A percentile compares a stretch with the other conserved stretches of the same genome.
These are phyloP conservation scores for Musa itinerans DNA, from an alignment of 176 grass and related monocot genomes.

Conservation along the genomic window DNA sequence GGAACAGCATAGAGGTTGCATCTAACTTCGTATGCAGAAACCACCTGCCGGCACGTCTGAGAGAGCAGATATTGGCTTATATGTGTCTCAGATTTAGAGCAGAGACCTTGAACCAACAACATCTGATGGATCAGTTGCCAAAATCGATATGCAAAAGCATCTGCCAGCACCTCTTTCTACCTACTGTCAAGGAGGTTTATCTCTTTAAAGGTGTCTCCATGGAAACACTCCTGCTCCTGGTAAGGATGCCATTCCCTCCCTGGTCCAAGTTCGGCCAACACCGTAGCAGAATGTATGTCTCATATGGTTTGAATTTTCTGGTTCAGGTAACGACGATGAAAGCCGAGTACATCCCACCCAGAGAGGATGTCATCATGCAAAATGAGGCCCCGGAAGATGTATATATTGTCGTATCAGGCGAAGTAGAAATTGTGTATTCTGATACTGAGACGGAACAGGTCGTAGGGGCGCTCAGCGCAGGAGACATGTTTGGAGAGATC, in stretches of 20 bases:
- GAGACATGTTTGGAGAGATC: slow-evolving; percentile 69
- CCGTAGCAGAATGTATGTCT: background rate
- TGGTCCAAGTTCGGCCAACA: background rate
- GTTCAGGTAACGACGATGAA: slow-evolving; percentile 62
- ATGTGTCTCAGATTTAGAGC: slow-evolving; percentile 97
- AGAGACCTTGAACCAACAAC: slow-evolving; percentile 90
- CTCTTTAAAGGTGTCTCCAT: slow-evolving; percentile 70
- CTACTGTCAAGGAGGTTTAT: slow-evolving; percentile 70
- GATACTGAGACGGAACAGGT: slow-evolving; percentile 32
- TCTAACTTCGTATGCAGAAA: slow-evolving; percentile 83
- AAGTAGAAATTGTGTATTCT: slow-evolving; percentile 47
- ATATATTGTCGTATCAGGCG: slow-evolving; percentile 66
- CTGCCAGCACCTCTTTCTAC: slow-evolving; percentile 76
- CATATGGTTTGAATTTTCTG: background rate
- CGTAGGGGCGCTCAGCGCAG: slow-evolving; percentile 31
- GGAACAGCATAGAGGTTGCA: slow-evolving; percentile 75
- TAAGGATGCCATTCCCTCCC: slow-evolving; percentile 9
- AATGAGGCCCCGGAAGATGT: slow-evolving; percentile 83
- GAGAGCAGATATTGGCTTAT: slow-evolving; percentile 83
- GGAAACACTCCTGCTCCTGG: slow-evolving; percentile 59
- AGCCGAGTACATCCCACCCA: slow-evolving; percentile 81
- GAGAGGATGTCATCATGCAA: slow-evolving; percentile 83
- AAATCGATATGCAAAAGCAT: slow-evolving; percentile 97
- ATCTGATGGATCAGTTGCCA: slow-evolving; percentile 89
- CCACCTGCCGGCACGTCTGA: slow-evolving; percentile 56